Percentiles rank a stretch among this genome's conserved stretches.
phyloP scores from a whole-genome alignment of 2,329 filamentous ascomycete genomes.

The Sphaerulina populicola region DNA sequence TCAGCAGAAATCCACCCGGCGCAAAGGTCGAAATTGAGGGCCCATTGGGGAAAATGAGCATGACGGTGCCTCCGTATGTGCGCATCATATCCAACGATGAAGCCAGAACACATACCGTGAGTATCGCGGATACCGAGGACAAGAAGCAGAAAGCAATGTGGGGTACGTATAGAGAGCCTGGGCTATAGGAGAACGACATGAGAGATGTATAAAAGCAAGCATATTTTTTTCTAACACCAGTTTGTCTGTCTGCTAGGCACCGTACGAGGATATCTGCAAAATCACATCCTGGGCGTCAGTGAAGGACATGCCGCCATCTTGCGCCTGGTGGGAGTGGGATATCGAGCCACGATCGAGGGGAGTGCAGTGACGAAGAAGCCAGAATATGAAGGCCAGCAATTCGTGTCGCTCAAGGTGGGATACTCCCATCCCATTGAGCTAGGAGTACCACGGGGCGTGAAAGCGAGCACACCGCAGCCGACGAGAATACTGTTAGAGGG shows the following conservation, averaged over 20 bases:
- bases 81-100: constrained; percentile 59
- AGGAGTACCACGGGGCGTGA: constrained; percentile 71
- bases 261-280: constrained; percentile 78
- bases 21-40: constrained; percentile 69
- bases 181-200: background rate
- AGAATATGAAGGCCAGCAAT: constrained; percentile 72
- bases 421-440: constrained; percentile 95
- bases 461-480: constrained; percentile 78
- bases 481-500: constrained; percentile 88
- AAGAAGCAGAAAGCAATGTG: constrained; percentile 89
- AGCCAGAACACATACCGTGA: constrained; percentile 56
- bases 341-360: constrained; percentile 77
- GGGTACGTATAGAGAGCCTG: constrained; percentile 61
- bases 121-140: constrained; percentile 57
- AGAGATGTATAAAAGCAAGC: background rate
- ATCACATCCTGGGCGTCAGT: constrained; percentile 85
- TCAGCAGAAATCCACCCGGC: constrained; percentile 50
- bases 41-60: constrained; percentile 68
- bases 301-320: constrained; percentile 94
- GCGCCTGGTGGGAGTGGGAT: constrained; percentile 88
- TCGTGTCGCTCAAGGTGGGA: constrained; percentile 88
- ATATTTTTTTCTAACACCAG: background rate
- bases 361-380: constrained; percentile 58
- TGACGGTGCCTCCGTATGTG: constrained; percentile 73
- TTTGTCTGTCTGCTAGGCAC: constrained; percentile 53